Evolutionary conservation across 805 yeast genomes (phyloP), one percentile per base, ranked within the genome.

Genomic region (Wickerhamomyces silvicola): DNA sequence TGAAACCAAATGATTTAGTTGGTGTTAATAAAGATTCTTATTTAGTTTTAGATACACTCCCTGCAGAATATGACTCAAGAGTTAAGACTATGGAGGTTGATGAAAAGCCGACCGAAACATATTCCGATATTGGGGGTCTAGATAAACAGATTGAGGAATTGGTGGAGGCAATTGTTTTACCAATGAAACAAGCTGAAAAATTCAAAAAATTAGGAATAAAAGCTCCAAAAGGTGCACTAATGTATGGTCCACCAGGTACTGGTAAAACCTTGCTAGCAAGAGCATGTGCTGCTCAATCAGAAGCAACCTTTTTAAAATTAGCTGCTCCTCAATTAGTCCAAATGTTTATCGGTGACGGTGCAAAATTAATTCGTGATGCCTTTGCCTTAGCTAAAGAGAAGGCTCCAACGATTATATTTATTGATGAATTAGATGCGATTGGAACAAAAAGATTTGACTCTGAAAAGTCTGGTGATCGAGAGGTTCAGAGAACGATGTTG

Each of bases 181-280:
- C 99, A 21, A 87, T 92, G 95, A 90, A 88, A 60, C 96, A 92
- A 59, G 94, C 95, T 16, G 98, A 92, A 35, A 90, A 92, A 62
- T 90, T 92, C 66, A 84, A 84, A 55, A 78, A 77, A 37, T 68
- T 92, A 62, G 99, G 99, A 35, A 88, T 92, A 54, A 90, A 84
- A 57, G 94, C 98, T 11, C 98, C 98, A 37, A 92, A 92, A 59
- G 98, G 98, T 58, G 97, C 96, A 4, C 69, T 92, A 33, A 86
- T 92, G 88, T 92, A 92, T 57, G 99, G 99, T 22, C 97, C 99
- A 7, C 99, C 99, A 33, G 99, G 99, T 59, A 92, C 98, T 2
- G 99, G 99, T 59, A 92, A 92, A 62, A 92, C 98, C 2, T 67
- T 92, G 39, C 70, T 92, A 45, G 99, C 99, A 8, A 79, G 96